These are phyloP conservation scores for Helotiales sp. DNA, from an alignment of 2,329 filamentous ascomycete species.

Conservation along the genomic window DNA sequence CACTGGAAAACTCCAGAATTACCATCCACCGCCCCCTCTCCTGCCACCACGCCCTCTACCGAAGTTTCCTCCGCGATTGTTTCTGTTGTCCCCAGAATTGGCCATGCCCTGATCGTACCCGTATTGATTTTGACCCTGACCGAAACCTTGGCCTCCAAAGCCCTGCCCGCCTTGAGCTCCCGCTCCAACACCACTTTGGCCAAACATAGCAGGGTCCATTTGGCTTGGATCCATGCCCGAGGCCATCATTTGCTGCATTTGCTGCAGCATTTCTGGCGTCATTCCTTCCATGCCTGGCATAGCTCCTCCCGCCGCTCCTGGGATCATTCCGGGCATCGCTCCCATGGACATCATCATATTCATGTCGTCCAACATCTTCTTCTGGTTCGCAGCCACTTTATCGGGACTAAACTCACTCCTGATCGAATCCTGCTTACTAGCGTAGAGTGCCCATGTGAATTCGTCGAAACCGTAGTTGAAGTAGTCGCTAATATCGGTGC, in stretches of 20 bases:
- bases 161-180: conserved; percentile 55
- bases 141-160: conserved; percentile 58
- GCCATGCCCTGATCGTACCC: conserved; percentile 42
- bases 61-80: conserved; percentile 42
- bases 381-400: conserved; percentile 65
- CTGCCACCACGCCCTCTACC: conserved; percentile 40
- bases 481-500: conserved; percentile 93
- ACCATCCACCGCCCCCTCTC: conserved; percentile 33
- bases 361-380: conserved; percentile 80
- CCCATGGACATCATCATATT: conserved; percentile 69
- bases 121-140: conserved; percentile 42
- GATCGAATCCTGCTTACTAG: conserved; percentile 82
- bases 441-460: conserved; percentile 96
- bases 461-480: conserved; percentile 99
- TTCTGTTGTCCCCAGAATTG: conserved; percentile 33
- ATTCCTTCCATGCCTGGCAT: conserved; percentile 68
- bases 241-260: conserved; percentile 75
- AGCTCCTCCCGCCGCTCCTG: conserved; percentile 43
- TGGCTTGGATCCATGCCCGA: conserved; percentile 68
- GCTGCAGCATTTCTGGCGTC: conserved; percentile 67
- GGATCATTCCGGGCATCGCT: conserved; percentile 53
- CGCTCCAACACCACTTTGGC: conserved; percentile 46
- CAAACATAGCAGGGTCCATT: conserved; percentile 70
- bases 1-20: conserved; percentile 5
- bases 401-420: conserved; percentile 76